phyloP scores from a whole-genome alignment of 2,329 filamentous ascomycete species.

The Talaromyces sp. region DNA sequence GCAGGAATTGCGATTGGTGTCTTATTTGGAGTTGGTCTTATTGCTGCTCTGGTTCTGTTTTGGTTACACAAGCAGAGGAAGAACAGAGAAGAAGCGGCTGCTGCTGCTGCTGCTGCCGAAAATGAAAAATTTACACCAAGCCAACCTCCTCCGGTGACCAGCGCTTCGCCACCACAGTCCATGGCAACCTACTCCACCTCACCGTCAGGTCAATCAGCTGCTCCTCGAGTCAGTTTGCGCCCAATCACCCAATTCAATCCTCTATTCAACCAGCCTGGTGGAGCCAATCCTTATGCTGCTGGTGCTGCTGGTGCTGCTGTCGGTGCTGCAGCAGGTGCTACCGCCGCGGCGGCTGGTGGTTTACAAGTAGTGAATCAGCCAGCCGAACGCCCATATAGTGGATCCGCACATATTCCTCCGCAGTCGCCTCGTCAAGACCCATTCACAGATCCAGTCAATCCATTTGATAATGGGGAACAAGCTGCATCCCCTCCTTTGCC shows the following conservation, averaged over 20 bases:
- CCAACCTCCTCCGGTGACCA: slow-evolving; percentile 24
- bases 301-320: slow-evolving; percentile 18
- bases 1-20: slow-evolving; percentile 84
- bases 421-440: slow-evolving; percentile 38
- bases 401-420: slow-evolving; percentile 35
- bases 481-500: slow-evolving; percentile 28
- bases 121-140: slow-evolving; percentile 57
- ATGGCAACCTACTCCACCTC: slow-evolving; percentile 20
- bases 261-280: slow-evolving; percentile 48
- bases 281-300: slow-evolving; percentile 19
- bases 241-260: slow-evolving; percentile 80
- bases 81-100: slow-evolving; percentile 11
- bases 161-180: slow-evolving; percentile 24
- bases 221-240: slow-evolving; percentile 78
- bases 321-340: slow-evolving; percentile 14
- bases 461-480: slow-evolving; percentile 62
- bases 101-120: slow-evolving; percentile 47
- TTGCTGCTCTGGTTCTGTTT: slow-evolving; percentile 67
- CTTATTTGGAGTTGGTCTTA: slow-evolving; percentile 60
- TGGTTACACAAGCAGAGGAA: slow-evolving; percentile 61
- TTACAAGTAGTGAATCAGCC: slow-evolving; percentile 27
- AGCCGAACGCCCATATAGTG: slow-evolving; percentile 12
- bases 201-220: slow-evolving; percentile 37
- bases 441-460: slow-evolving; percentile 58
- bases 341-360: slow-evolving; percentile 18